Percentiles rank a stretch among this genome's conserved stretches.
These are phyloP conservation scores for Saccharum officinarum DNA, from an alignment of 176 grass and related monocot genomes.

Conservation along the genomic window DNA sequence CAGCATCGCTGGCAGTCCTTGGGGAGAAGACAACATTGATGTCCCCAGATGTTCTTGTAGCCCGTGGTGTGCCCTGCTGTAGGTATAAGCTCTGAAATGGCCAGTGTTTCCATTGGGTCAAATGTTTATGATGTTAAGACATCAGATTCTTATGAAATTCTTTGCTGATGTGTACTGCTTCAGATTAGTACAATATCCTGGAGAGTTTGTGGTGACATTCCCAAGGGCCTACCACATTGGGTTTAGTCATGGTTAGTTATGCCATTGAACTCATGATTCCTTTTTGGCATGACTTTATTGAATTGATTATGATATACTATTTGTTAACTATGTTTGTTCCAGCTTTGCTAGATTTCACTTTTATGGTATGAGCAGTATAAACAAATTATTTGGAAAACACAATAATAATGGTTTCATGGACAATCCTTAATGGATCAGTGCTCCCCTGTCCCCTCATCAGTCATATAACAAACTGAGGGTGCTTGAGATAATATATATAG, in stretches of 20 bases:
- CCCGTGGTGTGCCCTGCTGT: slow-evolving; percentile 79
- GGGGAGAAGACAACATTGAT: slow-evolving; percentile 96
- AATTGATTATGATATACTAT: neutral
- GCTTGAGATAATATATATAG: neutral
- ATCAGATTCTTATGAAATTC: neutral
- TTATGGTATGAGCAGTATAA: neutral
- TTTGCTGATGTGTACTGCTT: slow-evolving; percentile 21
- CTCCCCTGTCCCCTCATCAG: neutral
- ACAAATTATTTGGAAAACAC: neutral
- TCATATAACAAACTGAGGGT: neutral
- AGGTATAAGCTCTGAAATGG: slow-evolving; percentile 53
- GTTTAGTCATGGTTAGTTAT: slow-evolving; percentile 85
- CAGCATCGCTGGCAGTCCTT: slow-evolving; percentile 77
- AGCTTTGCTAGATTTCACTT: slow-evolving; percentile 1
- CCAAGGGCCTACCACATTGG: slow-evolving; percentile 96
- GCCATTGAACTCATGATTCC: slow-evolving; percentile 3
- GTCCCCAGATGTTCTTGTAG: slow-evolving; percentile 78
- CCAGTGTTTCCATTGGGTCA: neutral
- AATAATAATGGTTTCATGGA: neutral
- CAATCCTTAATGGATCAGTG: neutral
- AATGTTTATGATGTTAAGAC: neutral
- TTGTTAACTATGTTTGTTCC: neutral
- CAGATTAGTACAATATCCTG: slow-evolving; percentile 97
- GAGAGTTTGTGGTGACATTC: slow-evolving; percentile 98
- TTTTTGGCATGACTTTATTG: neutral